Base-by-base conservation (phyloP, 164 flowering plant genomes). In the Berberis vulgaris region DNA sequence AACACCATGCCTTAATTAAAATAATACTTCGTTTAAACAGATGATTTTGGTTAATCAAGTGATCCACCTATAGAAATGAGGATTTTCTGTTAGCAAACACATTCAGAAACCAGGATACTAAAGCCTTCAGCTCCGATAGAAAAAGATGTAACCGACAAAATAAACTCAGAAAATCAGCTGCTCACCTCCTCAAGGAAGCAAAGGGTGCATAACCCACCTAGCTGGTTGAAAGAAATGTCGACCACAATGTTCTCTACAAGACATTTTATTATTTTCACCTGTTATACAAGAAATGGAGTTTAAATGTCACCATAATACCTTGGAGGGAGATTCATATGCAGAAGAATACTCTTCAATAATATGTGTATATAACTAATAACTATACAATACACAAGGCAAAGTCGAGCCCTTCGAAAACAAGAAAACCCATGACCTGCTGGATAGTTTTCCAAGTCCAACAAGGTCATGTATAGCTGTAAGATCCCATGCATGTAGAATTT, bases 241-340 rank as follows among this genome's bases (percentile, higher is more conserved):
- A 95, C 99, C 57, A 95, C 99, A 66, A 95, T 91, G 67, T 91
- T 95, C 58, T 91, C 99, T 40, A 95, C 99, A 61, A 95, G 98
- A 72, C 99, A 95, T 71, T 95, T 95, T 47, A 95, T 88, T 59
- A 95, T 78, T 80, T 95, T 95, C 69, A 95, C 99, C 99, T 95
- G 83, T 42, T 76, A 59, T 65, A 7, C 50, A 2, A 50, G 54
- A 50, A 52, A 41, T 41, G 44, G 7, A 42, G 45, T 7, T 10
- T 47, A 47, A 6, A 47, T 47, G 7, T 47, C 50, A 47, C 50
- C 26, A 26, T 26, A 0, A 0, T 26, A 26, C 26, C 26, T 26
- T 26, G 26, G 26, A 26, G 26, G 26, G 26, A 26, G 26, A 26
- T 26, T 26, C 26, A 26, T 26, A 26, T 26, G 26, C 26, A 26